phyloP scores from a whole-genome alignment of 2,329 filamentous ascomycete genomes.

The Leptographium wingfieldii region DNA sequence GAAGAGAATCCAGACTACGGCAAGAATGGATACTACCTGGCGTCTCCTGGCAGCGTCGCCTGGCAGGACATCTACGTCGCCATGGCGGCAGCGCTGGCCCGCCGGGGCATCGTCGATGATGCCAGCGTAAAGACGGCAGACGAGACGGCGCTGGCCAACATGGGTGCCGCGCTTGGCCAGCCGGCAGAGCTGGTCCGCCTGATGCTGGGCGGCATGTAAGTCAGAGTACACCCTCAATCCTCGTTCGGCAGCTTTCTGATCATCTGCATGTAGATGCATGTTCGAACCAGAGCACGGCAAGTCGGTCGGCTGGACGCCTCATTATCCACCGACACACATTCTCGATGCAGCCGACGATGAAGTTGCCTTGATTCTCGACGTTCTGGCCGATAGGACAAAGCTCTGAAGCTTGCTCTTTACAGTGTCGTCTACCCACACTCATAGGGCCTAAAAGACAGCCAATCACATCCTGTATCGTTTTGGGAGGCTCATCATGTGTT shows the following conservation, averaged over 20 bases:
- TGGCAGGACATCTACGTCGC: constrained; percentile 38
- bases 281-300: constrained; percentile 28
- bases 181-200: constrained; percentile 24
- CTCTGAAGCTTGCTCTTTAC: too few relatives aligned
- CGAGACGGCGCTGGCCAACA: constrained; percentile 22
- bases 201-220: constrained; percentile 24
- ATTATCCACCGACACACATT: constrained; percentile 30
- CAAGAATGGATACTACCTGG: constrained; percentile 36
- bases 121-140: constrained; percentile 23
- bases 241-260: background rate
- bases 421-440: too few relatives aligned
- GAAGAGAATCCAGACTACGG: constrained; percentile 25
- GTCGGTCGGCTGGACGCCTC: constrained; percentile 32
- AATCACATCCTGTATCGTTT: too few relatives aligned
- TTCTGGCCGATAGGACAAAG: background rate
- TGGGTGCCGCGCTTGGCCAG: constrained; percentile 26
- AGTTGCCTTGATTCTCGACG: constrained; percentile 27
- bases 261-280: constrained; percentile 23
- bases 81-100: constrained; percentile 28
- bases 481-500: background rate
- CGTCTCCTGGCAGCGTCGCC: constrained; percentile 31
- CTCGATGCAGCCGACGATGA: constrained; percentile 31
- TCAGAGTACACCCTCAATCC: too few relatives aligned
- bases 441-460: too few relatives aligned
- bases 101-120: constrained; percentile 26